Evolutionary conservation across 495 filamentous ascomycete genomes (phyloP), one percentile per base, ranked within the genome.

Genomic region (Penicillium ochrochloron): DNA sequence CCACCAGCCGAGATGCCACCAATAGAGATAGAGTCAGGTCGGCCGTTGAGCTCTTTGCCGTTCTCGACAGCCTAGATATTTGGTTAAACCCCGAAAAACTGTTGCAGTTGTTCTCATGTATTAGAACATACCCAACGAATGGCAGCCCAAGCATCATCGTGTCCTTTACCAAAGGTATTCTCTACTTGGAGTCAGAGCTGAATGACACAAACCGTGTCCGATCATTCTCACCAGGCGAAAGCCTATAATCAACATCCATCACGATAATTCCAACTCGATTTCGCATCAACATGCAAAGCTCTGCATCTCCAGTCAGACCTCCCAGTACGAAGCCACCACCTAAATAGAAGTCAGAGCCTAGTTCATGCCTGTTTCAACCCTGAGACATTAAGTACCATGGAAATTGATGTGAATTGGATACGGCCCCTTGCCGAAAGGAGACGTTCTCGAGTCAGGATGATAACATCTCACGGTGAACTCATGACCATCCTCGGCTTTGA

Each of bases 201-300:
- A 39, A 14, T 15, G 11, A 39, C 7, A 8, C 5, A 11, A 11
- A 14, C 17, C 17, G 11, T 6, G 6, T 50, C 12, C 5, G 46
- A 9, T 14, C 1, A 50, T 21, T 27, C 23, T 21, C 23, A 50
- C 46, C 46, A 25, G 46, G 46, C 3, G 46, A 50, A 21, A 50
- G 46, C 23, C 46, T 50, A 50, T 50, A 50, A 12, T 50, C 46
- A 27, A 50, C 46, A 27, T 50, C 46, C 23, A 50, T 50, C 46
- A 50, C 46, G n/a, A 50, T 23, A 19, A 50, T 50, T 27, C 46
- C 46, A 27, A 50, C 46, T 50, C 23, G n/a, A 12, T 50, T 50
- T 50, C 46, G 46, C 19, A 50, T 14, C 23, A 21, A 27, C 46
- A 50, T 50, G 46, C 46, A 50, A 50, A 50, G 46, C 46, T 50